phyloP scores from a whole-genome alignment of 805 yeast species.

The Lipomyces starkeyi region DNA sequence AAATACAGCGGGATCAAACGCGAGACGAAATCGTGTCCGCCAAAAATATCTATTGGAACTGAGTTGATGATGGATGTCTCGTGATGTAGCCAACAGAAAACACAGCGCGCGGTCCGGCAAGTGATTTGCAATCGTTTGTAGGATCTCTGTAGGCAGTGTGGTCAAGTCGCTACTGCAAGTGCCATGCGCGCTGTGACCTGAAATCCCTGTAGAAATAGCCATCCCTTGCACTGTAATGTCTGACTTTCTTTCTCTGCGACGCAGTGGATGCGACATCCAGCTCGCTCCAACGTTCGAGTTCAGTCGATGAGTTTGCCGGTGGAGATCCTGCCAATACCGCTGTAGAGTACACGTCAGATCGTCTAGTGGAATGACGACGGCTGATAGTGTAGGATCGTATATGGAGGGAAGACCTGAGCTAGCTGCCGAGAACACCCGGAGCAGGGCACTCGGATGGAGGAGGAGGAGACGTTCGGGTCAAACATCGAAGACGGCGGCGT shows the following conservation, averaged over 20 bases:
- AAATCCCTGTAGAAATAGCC: neutral
- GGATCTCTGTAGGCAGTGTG: conserved; percentile 29
- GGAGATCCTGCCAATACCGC: no score
- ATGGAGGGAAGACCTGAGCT: no score
- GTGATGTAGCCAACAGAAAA: conserved; percentile 14
- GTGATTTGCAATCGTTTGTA: conserved; percentile 28
- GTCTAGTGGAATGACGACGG: no score
- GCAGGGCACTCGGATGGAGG: no score
- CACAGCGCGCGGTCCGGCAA: conserved; percentile 26
- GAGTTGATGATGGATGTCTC: conserved; percentile 12
- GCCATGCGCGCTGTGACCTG: neutral
- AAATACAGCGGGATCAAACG: conserved; percentile 29
- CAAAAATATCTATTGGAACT: conserved; percentile 23
- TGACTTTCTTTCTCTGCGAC: neutral
- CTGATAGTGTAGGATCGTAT: no score
- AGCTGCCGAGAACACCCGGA: no score
- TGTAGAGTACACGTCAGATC: no score
- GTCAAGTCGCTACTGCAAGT: neutral
- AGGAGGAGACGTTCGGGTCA: no score
- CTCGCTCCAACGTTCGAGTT: no score
- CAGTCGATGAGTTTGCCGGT: no score
- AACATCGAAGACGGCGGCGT: no score
- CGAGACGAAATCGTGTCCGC: conserved; percentile 24
- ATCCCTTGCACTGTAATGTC: neutral
- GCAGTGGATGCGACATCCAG: no score